Percentiles rank a stretch among this genome's conserved stretches.
Evolutionary conservation across 345 rosid species (phyloP).

Genomic region (Acer negundo): DNA sequence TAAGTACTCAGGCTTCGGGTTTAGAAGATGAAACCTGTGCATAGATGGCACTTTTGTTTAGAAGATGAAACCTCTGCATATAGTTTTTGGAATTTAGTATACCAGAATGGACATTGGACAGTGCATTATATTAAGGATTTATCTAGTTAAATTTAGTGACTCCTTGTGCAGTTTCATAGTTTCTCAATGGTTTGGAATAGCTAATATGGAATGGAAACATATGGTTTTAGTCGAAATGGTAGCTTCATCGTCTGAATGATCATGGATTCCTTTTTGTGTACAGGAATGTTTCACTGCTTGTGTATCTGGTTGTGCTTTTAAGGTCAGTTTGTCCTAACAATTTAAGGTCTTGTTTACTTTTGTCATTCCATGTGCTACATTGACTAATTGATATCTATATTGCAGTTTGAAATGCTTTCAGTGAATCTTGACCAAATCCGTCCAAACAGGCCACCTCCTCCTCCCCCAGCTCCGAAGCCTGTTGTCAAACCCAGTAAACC

Average conservation of each 20-base stretch:
- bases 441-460: constrained; percentile 71
- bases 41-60: neutral
- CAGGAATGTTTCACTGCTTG: constrained; percentile 94
- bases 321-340: constrained; percentile 46
- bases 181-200: neutral
- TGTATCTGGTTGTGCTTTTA: constrained; percentile 88
- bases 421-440: constrained; percentile 52
- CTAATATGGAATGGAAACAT: neutral
- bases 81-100: neutral
- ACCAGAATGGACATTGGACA: neutral
- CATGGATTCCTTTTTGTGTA: neutral
- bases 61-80: neutral
- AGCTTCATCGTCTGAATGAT: neutral
- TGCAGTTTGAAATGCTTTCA: constrained; percentile 64
- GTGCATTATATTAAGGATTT: neutral
- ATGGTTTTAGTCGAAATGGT: neutral
- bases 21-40: neutral
- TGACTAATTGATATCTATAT: constrained; percentile 5
- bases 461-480: constrained; percentile 44
- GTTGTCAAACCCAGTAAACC: constrained; percentile 24
- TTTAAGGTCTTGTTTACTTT: constrained; percentile 4
- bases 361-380: neutral
- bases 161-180: neutral
- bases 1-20: neutral
- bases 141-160: neutral